Percentiles rank a stretch among this genome's conserved stretches.
phyloP scores from a whole-genome alignment of 371 early-diverging fungal genomes.

The Lichtheimia hyalospora region DNA sequence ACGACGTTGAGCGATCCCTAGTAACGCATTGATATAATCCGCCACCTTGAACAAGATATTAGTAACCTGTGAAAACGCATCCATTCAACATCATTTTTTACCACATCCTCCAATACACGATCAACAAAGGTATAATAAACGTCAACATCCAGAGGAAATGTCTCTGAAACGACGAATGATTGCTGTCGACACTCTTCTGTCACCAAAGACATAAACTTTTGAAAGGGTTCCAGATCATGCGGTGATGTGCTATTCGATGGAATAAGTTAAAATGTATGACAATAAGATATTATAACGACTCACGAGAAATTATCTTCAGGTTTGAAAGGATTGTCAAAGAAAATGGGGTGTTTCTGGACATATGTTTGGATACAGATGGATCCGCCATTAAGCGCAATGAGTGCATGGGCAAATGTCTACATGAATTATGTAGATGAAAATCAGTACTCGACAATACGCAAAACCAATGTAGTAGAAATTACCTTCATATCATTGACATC shows the following conservation, averaged over 20 bases:
- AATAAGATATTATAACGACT: slow-evolving; percentile 1
- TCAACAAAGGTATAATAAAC: slow-evolving; percentile 60
- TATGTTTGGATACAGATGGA: slow-evolving; percentile 75
- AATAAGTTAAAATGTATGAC: not conserved
- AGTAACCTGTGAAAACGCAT: not conserved
- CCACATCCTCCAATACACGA: slow-evolving; percentile 69
- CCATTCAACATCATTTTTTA: slow-evolving; percentile 21
- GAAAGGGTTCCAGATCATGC: slow-evolving; percentile 38
- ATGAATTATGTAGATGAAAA: not conserved
- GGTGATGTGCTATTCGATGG: slow-evolving; percentile 18
- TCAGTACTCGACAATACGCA: not conserved
- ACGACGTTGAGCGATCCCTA: slow-evolving; percentile 38
- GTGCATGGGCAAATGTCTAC: slow-evolving; percentile 67
- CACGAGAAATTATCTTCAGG: slow-evolving; percentile 62
- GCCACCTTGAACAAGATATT: slow-evolving; percentile 29
- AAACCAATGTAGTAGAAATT: not conserved
- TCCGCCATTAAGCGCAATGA: slow-evolving; percentile 79
- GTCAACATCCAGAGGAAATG: slow-evolving; percentile 68
- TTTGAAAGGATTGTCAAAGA: slow-evolving; percentile 75
- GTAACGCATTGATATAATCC: slow-evolving; percentile 42
- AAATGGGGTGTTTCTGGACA: slow-evolving; percentile 84
- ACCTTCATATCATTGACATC: slow-evolving; percentile 67
- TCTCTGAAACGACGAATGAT: slow-evolving; percentile 58
- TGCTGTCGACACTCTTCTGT: slow-evolving; percentile 63
- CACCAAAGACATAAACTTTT: slow-evolving; percentile 43